A percentile compares a stretch with the other conserved stretches of the same genome.
phyloP scores from a whole-genome alignment of 768 basidiomycete genomes.

The Dictyophora rubrovolvata region DNA sequence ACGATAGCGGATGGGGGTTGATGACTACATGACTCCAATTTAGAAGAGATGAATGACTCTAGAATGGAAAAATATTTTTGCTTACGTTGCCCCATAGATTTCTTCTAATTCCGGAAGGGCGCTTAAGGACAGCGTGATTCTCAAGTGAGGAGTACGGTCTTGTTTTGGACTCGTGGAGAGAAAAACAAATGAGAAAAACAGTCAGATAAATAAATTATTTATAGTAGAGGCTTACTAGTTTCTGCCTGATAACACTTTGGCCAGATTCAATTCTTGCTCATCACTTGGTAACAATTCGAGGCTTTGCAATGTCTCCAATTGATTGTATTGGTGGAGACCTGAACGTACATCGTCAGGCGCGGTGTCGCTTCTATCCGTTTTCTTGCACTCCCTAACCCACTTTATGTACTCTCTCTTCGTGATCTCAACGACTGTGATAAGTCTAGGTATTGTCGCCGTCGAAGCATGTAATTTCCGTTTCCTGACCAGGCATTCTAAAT shows the following conservation, averaged over 20 bases:
- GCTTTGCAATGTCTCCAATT: slow-evolving; percentile 48
- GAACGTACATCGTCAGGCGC: slow-evolving; percentile 25
- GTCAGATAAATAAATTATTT: slow-evolving; percentile 3
- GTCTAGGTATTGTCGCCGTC: slow-evolving; percentile 38
- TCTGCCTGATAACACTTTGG: slow-evolving; percentile 42
- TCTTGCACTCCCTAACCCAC: slow-evolving; percentile 6
- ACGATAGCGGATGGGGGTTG: slow-evolving; percentile 26
- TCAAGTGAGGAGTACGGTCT: slow-evolving; percentile 58
- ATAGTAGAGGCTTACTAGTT: slow-evolving; percentile 39
- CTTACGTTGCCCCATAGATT: slow-evolving; percentile 43
- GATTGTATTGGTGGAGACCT: slow-evolving; percentile 73
- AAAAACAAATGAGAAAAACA: neutral
- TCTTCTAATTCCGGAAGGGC: slow-evolving; percentile 30
- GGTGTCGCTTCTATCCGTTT: neutral
- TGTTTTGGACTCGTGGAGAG: slow-evolving; percentile 34
- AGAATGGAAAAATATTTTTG: neutral
- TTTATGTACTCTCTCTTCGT: slow-evolving; percentile 69
- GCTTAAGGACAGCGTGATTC: slow-evolving; percentile 46
- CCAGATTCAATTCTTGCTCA: slow-evolving; percentile 21
- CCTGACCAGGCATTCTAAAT: slow-evolving; percentile 5
- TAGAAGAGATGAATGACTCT: neutral
- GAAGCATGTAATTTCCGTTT: slow-evolving; percentile 13
- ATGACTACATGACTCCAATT: slow-evolving; percentile 29
- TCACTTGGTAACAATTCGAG: slow-evolving; percentile 13
- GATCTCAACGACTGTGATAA: slow-evolving; percentile 74